Percentiles rank a stretch among this genome's conserved stretches.
Evolutionary conservation across 805 yeast species (phyloP).

Genomic region (Scheffersomyces coipomensis): DNA sequence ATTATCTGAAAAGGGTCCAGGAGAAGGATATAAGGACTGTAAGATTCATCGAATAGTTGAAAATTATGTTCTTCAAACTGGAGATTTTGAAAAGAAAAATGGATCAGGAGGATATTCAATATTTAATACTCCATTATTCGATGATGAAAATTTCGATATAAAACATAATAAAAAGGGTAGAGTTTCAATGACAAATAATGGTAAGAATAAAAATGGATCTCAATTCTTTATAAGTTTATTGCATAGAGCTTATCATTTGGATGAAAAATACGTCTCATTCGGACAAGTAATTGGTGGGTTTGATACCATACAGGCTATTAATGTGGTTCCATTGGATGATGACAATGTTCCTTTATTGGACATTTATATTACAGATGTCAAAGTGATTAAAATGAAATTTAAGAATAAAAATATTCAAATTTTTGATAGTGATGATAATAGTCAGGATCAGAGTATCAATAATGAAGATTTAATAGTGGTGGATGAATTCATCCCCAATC

Average conservation of each 20-base stretch:
- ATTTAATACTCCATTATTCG: constrained; percentile 35
- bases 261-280: constrained; percentile 92
- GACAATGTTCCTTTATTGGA: constrained; percentile 16
- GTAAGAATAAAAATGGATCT: constrained; percentile 47
- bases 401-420: too few relatives aligned
- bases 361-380: constrained; percentile 10
- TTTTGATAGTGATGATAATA: too few relatives aligned
- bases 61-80: constrained; percentile 40
- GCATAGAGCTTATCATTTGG: constrained; percentile 43
- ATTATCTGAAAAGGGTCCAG: constrained; percentile 24
- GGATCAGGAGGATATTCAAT: constrained; percentile 88
- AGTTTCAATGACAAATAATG: constrained; percentile 82
- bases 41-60: constrained; percentile 42
- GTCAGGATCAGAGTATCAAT: too few relatives aligned
- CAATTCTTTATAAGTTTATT: constrained; percentile 42
- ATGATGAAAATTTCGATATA: constrained; percentile 63
- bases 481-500: too few relatives aligned
- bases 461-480: too few relatives aligned
- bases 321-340: constrained; percentile 6
- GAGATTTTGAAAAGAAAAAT: constrained; percentile 43
- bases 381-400: constrained; percentile 1
- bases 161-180: constrained; percentile 75
- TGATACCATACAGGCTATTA: constrained; percentile 61
- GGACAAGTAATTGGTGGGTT: constrained; percentile 87
- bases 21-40: constrained; percentile 69